A percentile compares a stretch with the other conserved stretches of the same genome.
Evolutionary conservation across 306 rosid species (phyloP).

Genomic region (Cucumis cinereus): DNA sequence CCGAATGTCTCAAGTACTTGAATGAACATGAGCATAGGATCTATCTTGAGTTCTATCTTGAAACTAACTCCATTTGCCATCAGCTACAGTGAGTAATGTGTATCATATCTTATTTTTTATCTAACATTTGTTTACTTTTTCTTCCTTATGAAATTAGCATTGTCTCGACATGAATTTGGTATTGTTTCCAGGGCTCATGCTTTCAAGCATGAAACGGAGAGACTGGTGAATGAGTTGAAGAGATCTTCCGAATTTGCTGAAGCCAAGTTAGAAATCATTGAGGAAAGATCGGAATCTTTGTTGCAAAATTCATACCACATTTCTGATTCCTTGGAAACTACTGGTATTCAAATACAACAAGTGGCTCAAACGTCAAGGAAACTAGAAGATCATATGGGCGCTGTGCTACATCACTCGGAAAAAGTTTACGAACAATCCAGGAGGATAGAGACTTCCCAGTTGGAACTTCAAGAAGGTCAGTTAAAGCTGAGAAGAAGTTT

Average conservation of each 20-base stretch:
- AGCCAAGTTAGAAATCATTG: conserved; percentile 44
- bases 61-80: conserved; percentile 67
- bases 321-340: conserved; percentile 31
- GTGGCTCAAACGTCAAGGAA: conserved; percentile 34
- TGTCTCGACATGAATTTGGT: not conserved
- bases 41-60: conserved; percentile 79
- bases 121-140: not conserved
- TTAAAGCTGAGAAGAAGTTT: conserved; percentile 37
- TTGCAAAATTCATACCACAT: conserved; percentile 35
- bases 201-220: conserved; percentile 63
- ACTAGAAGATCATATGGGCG: conserved; percentile 37
- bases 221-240: conserved; percentile 65
- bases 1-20: conserved; percentile 27
- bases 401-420: conserved; percentile 34
- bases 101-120: not conserved
- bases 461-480: conserved; percentile 50
- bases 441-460: conserved; percentile 43
- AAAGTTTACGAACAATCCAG: conserved; percentile 51
- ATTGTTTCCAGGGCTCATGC: conserved; percentile 24
- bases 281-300: conserved; percentile 35
- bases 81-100: conserved; percentile 39
- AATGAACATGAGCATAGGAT: conserved; percentile 51
- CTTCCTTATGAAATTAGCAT: not conserved
- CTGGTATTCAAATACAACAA: conserved; percentile 28
- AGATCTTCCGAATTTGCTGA: conserved; percentile 52